A percentile compares a stretch with the other conserved stretches of the same genome.
Evolutionary conservation across 2,329 filamentous ascomycete genomes (phyloP).

Genomic region (Claviceps maximensis): DNA sequence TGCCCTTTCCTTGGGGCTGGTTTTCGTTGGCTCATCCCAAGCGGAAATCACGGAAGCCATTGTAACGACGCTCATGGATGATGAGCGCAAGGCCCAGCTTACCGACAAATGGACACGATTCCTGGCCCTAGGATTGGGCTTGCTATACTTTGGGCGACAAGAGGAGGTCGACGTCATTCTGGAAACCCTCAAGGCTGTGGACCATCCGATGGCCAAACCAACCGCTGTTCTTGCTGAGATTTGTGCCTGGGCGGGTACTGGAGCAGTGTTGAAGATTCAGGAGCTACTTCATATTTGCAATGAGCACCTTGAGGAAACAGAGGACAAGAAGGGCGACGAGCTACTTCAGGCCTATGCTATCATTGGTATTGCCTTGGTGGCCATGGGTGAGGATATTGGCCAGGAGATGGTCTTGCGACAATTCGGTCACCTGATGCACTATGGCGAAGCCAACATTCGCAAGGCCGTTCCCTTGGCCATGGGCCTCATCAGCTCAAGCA

Average conservation of each 20-base stretch:
- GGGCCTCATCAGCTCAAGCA: conserved; percentile 92
- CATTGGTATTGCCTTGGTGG: conserved; percentile 81
- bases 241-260: conserved; percentile 95
- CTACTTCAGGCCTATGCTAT: conserved; percentile 93
- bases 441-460: conserved; percentile 92
- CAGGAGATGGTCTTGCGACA: conserved; percentile 98
- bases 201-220: conserved; percentile 94
- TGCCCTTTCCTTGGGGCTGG: conserved; percentile 74
- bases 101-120: conserved; percentile 99
- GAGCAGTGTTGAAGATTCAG: conserved; percentile 92
- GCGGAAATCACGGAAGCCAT: conserved; percentile 86
- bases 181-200: conserved; percentile 91
- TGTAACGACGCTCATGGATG: conserved; percentile 83
- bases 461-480: conserved; percentile 92
- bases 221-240: conserved; percentile 90
- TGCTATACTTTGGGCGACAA: conserved; percentile 91
- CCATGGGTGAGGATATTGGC: conserved; percentile 96
- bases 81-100: conserved; percentile 77
- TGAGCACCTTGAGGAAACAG: conserved; percentile 86
- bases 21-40: conserved; percentile 87
- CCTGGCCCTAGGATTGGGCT: conserved; percentile 81
- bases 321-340: conserved; percentile 91
- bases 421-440: conserved; percentile 98
- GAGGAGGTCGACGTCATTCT: conserved; percentile 98
- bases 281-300: conserved; percentile 97